Evolutionary conservation across 257 asterid genomes (phyloP).

Genomic region (Rubia yunnanensis): DNA sequence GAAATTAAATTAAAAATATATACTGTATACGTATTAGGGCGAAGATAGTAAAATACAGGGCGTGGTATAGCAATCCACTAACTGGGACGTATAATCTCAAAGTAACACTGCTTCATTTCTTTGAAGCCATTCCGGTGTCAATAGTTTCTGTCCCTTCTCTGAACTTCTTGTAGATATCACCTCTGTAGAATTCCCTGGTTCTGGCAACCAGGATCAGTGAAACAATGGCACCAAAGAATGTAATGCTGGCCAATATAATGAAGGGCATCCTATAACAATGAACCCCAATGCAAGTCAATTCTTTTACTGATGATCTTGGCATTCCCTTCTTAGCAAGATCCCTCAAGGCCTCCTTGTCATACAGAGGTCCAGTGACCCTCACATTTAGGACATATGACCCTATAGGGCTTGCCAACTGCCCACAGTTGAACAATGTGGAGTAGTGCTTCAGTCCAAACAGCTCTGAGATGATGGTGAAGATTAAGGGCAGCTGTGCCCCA

Average conservation of each 20-base stretch:
- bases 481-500: conserved; percentile 16
- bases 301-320: conserved; percentile 11
- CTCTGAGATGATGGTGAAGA: conserved; percentile 16
- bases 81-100: too few relatives aligned
- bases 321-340: conserved; percentile 11
- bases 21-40: too few relatives aligned
- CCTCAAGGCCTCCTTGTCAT: conserved; percentile 16
- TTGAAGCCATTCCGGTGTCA: background rate
- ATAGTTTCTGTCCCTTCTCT: conserved; percentile 2
- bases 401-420: conserved; percentile 19
- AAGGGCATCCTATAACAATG: conserved; percentile 13
- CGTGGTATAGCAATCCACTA: too few relatives aligned
- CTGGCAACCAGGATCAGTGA: conserved; percentile 13
- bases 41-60: too few relatives aligned
- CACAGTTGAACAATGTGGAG: conserved; percentile 17
- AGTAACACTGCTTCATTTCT: background rate
- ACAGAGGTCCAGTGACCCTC: conserved; percentile 15
- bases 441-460: conserved; percentile 13
- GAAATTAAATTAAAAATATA: too few relatives aligned
- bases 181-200: conserved; percentile 13
- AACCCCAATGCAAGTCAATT: conserved; percentile 14
- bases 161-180: conserved; percentile 18
- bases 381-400: conserved; percentile 19
- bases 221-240: conserved; percentile 9
- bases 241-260: conserved; percentile 11